Evolutionary conservation across 352 stramenopile genomes (phyloP).

Genomic region (Elongisporangium undulatum): DNA sequence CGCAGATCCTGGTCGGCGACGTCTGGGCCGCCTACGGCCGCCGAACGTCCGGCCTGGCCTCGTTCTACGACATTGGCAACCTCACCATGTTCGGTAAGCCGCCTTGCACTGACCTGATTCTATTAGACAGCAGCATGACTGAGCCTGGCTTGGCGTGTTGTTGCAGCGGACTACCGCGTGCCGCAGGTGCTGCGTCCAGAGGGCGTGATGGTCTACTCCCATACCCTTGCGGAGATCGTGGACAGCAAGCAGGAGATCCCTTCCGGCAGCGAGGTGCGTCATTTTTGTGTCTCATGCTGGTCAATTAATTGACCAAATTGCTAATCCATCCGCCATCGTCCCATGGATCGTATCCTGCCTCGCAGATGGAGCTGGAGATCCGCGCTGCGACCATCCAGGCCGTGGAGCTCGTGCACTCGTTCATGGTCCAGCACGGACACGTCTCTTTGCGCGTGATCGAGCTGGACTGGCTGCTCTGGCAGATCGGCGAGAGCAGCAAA

Average conservation of each 20-base stretch:
- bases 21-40: constrained; percentile 85
- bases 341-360: background rate
- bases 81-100: constrained; percentile 86
- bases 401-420: constrained; percentile 62
- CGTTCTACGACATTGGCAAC: constrained; percentile 79
- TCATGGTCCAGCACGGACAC: constrained; percentile 26
- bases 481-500: constrained; percentile 78
- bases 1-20: constrained; percentile 85
- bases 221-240: constrained; percentile 36
- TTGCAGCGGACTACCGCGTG: constrained; percentile 82
- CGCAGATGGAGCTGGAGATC: constrained; percentile 80
- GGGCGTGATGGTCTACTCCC: constrained; percentile 63
- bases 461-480: constrained; percentile 87
- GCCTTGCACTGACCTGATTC: background rate
- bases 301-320: background rate
- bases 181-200: constrained; percentile 73
- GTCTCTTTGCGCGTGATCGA: constrained; percentile 59
- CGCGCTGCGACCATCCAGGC: constrained; percentile 79
- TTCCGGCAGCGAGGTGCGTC: constrained; percentile 51
- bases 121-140: background rate
- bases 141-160: background rate
- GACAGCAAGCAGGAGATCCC: constrained; percentile 53
- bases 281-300: background rate
- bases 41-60: constrained; percentile 28
- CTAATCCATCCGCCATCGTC: background rate